Evolutionary conservation across 1,139 yeast genomes (phyloP).

Genomic region (Magnusiomyces sp.): DNA sequence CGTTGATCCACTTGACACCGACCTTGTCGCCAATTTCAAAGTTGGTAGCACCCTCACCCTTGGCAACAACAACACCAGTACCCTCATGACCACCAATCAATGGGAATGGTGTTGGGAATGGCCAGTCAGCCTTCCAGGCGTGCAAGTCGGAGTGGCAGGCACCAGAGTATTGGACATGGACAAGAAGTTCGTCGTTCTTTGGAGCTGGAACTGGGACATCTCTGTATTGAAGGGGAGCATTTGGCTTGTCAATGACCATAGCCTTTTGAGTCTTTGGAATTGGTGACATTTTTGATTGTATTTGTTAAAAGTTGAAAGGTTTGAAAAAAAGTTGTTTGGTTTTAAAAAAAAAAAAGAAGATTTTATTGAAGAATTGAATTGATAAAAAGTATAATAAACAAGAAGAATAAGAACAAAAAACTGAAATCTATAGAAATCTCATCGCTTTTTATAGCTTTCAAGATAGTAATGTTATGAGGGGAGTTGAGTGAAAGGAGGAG

Average conservation of each 20-base stretch:
- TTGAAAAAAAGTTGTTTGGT: not conserved
- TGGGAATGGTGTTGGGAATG: constrained; percentile 11
- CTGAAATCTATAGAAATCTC: too few species aligned
- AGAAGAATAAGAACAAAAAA: not conserved
- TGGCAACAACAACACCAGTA: constrained; percentile 23
- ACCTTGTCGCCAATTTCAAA: constrained; percentile 21
- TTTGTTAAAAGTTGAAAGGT: not conserved
- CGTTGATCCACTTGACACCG: constrained; percentile 21
- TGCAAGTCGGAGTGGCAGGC: constrained; percentile 35
- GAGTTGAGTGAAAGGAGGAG: too few species aligned
- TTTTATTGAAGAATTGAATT: not conserved
- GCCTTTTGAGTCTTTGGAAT: constrained; percentile 26
- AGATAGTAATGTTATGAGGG: too few species aligned
- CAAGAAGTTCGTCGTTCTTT: constrained; percentile 24
- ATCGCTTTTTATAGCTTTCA: too few species aligned
- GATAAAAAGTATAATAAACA: not conserved
- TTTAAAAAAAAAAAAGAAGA: not conserved
- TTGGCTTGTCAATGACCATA: constrained; percentile 16
- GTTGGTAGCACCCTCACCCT: constrained; percentile 16
- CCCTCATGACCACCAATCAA: constrained; percentile 26
- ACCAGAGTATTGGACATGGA: constrained; percentile 28
- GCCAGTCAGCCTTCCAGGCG: constrained; percentile 18
- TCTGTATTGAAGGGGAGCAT: constrained; percentile 16
- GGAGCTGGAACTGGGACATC: constrained; percentile 28
- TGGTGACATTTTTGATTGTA: constrained; percentile 8